These are phyloP conservation scores for Apiospora kogelbergensis DNA, from an alignment of 2,329 filamentous ascomycete genomes.

Conservation along the genomic window DNA sequence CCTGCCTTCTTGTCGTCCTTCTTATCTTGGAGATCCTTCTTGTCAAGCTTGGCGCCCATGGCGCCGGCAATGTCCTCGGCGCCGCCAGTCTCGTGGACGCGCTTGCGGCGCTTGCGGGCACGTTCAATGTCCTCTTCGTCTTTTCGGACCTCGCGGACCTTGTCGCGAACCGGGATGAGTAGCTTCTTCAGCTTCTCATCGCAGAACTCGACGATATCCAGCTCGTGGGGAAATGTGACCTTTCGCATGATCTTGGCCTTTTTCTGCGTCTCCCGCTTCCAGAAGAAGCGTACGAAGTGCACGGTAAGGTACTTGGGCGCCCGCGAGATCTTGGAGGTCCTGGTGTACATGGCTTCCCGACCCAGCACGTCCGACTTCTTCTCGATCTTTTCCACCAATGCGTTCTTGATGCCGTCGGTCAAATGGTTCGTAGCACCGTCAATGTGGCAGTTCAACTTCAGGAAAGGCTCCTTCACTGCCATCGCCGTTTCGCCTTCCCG, in stretches of 20 bases:
- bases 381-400: slow-evolving; percentile 84
- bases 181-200: slow-evolving; percentile 83
- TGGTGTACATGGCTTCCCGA: slow-evolving; percentile 82
- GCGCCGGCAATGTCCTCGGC: slow-evolving; percentile 48
- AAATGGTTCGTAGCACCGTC: slow-evolving; percentile 84
- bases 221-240: slow-evolving; percentile 90
- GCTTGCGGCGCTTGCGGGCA: slow-evolving; percentile 87
- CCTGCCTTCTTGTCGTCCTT: slow-evolving; percentile 38
- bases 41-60: slow-evolving; percentile 50
- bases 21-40: slow-evolving; percentile 41
- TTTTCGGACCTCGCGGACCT: slow-evolving; percentile 91
- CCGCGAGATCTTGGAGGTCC: slow-evolving; percentile 84
- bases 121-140: slow-evolving; percentile 93
- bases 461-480: slow-evolving; percentile 71
- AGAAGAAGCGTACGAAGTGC: slow-evolving; percentile 97
- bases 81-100: slow-evolving; percentile 47
- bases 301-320: slow-evolving; percentile 94
- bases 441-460: slow-evolving; percentile 97
- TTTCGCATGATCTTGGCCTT: slow-evolving; percentile 99
- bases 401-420: slow-evolving; percentile 80
- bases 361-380: slow-evolving; percentile 79
- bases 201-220: slow-evolving; percentile 94
- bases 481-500: slow-evolving; percentile 70
- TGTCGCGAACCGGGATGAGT: slow-evolving; percentile 90
- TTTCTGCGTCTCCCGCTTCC: slow-evolving; percentile 93